phyloP scores from a whole-genome alignment of 345 rosid species.

The sweet orange (Citrus sinensis) region DVS_A1.0 CM039167.1:5192001-5192500 shows the following conservation, averaged over 20 bases:
- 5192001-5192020: no score
- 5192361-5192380: slow-evolving; percentile 17
- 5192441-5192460: background rate
- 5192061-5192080: no score
- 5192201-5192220: no score
- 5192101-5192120: no score
- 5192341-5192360: slow-evolving; percentile 1
- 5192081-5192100: no score
- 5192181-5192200: no score
- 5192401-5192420: slow-evolving; percentile 23
- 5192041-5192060: no score
- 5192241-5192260: slow-evolving; percentile 16
- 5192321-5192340: slow-evolving; percentile 31
- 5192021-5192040: no score
- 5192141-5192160: no score
- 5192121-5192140: no score
- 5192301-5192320: slow-evolving; percentile 48
- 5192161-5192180: no score
- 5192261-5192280: slow-evolving; percentile 10
- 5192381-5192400: slow-evolving; percentile 20
- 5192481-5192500: slow-evolving; percentile 5
- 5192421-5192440: background rate
- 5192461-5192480: slow-evolving; percentile 25
- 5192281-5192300: slow-evolving; percentile 42
- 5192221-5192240: background rate